phyloP scores from a whole-genome alignment of 1,139 yeast species.

The Yamadazyma oceani region DNA sequence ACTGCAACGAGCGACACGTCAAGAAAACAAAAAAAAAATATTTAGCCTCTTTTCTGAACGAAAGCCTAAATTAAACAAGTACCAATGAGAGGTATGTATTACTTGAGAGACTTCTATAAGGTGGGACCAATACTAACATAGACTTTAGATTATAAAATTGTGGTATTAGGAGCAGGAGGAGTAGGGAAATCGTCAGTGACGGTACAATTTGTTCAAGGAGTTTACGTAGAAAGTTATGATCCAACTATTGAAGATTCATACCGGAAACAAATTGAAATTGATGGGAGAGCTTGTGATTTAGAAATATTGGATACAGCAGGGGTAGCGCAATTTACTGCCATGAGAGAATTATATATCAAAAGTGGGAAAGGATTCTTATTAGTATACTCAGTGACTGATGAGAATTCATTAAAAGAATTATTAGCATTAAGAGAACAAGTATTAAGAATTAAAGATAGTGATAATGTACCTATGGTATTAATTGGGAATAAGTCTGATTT shows the following conservation, averaged over 20 bases:
- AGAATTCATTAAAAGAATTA: slow-evolving; percentile 78
- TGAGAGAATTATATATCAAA: slow-evolving; percentile 75
- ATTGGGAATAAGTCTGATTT: slow-evolving; percentile 90
- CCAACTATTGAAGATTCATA: slow-evolving; percentile 69
- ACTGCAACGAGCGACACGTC: slow-evolving; percentile 7
- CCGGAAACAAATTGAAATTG: slow-evolving; percentile 87
- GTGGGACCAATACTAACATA: slow-evolving; percentile 15
- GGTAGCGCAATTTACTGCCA: slow-evolving; percentile 53
- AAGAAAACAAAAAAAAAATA: slow-evolving; percentile 6
- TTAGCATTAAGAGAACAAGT: slow-evolving; percentile 86
- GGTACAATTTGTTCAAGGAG: slow-evolving; percentile 53
- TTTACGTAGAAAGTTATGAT: slow-evolving; percentile 51
- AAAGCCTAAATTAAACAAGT: neutral
- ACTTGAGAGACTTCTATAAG: neutral
- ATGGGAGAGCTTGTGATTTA: slow-evolving; percentile 86
- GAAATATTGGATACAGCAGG: slow-evolving; percentile 59
- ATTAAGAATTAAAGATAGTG: slow-evolving; percentile 79
- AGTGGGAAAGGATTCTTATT: slow-evolving; percentile 83
- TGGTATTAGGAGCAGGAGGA: slow-evolving; percentile 54
- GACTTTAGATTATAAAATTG: slow-evolving; percentile 41
- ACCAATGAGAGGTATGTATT: slow-evolving; percentile 14
- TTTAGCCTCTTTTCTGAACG: neutral
- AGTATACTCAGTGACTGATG: slow-evolving; percentile 89
- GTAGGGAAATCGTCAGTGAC: slow-evolving; percentile 54
- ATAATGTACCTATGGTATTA: slow-evolving; percentile 78